Percentiles rank a stretch among this genome's conserved stretches.
Conservation (phyloP, 1,284 basidiomycete genomes). For the Ceratobasidium theobromae region DNA sequence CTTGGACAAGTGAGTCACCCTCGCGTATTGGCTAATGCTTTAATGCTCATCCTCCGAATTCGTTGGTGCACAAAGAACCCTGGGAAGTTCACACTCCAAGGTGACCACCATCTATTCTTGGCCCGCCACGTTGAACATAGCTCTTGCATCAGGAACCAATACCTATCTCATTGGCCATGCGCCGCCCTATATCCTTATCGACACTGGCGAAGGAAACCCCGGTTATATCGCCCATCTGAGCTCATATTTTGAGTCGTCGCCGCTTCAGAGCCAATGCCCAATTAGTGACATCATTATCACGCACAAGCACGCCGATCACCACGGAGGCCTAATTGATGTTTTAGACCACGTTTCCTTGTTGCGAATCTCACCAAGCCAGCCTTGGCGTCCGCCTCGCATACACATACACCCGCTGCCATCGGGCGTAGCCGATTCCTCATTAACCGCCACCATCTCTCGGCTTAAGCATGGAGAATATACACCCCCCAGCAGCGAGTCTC, state of each 20-base stretch:
- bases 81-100: slow-evolving; percentile 88
- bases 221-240: slow-evolving; percentile 70
- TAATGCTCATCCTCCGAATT: background rate
- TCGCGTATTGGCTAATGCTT: background rate
- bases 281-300: slow-evolving; percentile 87
- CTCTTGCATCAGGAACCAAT: slow-evolving; percentile 72
- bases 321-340: slow-evolving; percentile 54
- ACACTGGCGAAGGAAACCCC: slow-evolving; percentile 81
- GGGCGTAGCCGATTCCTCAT: slow-evolving; percentile 1
- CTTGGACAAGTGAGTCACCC: slow-evolving; percentile 62
- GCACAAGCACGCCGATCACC: slow-evolving; percentile 89
- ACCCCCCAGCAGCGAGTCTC: background rate
- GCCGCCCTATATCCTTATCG: slow-evolving; percentile 78
- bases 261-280: slow-evolving; percentile 41
- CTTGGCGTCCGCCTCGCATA: slow-evolving; percentile 63
- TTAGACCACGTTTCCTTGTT: background rate
- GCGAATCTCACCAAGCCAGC: slow-evolving; percentile 32
- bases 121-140: background rate
- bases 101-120: slow-evolving; percentile 43
- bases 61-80: slow-evolving; percentile 83
- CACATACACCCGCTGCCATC: slow-evolving; percentile 62
- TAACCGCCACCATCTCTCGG: background rate
- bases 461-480: slow-evolving; percentile 6
- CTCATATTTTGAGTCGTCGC: slow-evolving; percentile 51
- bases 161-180: slow-evolving; percentile 80